Conservation (phyloP, 345 rosid genomes). For the Eucalyptus curtisii region DNA sequence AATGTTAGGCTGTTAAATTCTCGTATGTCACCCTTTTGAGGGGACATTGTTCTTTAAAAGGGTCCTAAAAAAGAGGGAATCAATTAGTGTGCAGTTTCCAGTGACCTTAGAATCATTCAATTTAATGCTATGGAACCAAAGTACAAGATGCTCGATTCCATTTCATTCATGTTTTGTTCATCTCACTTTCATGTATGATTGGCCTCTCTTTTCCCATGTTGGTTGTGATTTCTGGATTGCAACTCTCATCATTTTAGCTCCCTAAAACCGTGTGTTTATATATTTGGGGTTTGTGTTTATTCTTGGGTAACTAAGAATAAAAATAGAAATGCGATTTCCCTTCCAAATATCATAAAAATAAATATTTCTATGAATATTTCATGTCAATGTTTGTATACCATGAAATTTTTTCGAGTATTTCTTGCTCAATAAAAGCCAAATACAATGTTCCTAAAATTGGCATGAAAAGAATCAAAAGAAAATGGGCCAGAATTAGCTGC, state of each 20-base stretch:
- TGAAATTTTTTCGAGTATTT: background rate
- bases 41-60: background rate
- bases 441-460: background rate
- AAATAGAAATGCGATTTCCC: background rate
- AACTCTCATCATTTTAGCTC: background rate
- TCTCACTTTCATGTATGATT: background rate
- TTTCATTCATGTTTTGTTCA: background rate
- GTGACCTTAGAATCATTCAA: background rate
- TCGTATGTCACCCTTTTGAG: background rate
- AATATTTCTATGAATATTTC: background rate
- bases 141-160: background rate
- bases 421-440: background rate
- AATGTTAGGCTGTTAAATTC: background rate
- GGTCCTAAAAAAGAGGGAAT: background rate
- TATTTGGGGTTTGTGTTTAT: background rate
- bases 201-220: background rate
- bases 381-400: background rate
- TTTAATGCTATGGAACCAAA: background rate
- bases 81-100: background rate
- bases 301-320: background rate
- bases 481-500: background rate
- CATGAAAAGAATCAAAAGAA: background rate
- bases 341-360: background rate
- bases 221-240: background rate
- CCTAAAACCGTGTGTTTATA: background rate